These are phyloP conservation scores for Leccinum pellstonianum DNA, from an alignment of 768 basidiomycete species.

Conservation along the genomic window DNA sequence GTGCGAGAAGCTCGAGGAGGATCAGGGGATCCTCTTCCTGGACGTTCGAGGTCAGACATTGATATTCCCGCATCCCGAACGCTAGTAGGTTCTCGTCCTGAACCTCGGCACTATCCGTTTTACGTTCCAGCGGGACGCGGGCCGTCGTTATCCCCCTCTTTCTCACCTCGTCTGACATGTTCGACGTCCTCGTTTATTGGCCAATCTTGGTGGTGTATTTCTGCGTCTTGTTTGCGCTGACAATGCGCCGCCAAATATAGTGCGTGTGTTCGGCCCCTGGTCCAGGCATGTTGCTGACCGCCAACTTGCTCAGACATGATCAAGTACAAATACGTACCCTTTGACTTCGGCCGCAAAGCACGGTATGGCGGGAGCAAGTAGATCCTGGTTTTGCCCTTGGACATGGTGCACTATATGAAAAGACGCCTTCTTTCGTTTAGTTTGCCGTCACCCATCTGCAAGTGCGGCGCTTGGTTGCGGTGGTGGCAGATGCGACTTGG, in stretches of 20 bases:
- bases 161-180: conserved; percentile 78
- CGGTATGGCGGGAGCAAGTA: conserved; percentile 70
- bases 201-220: conserved; percentile 98
- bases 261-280: conserved; percentile 39
- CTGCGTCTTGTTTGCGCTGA: conserved; percentile 89
- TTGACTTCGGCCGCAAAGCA: conserved; percentile 92
- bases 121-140: conserved; percentile 64
- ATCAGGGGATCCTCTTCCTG: conserved; percentile 88
- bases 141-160: conserved; percentile 80
- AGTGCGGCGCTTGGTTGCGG: conserved; percentile 15
- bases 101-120: too few relatives aligned
- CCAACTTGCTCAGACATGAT: conserved; percentile 76
- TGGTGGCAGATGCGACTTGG: conserved; percentile 21
- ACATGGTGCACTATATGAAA: conserved; percentile 2
- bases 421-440: conserved; percentile 8
- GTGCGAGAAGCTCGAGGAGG: conserved; percentile 80
- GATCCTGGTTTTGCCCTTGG: background rate
- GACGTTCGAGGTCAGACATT: conserved; percentile 68
- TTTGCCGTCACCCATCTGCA: conserved; percentile 8
- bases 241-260: conserved; percentile 88
- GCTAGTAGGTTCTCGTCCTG: too few relatives aligned
- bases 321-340: conserved; percentile 96
- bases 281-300: conserved; percentile 5
- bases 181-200: conserved; percentile 99
- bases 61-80: too few relatives aligned